These are phyloP conservation scores for Trichophyton rubrum DNA, from an alignment of 2,329 filamentous ascomycete genomes.

Conservation along the genomic window DNA sequence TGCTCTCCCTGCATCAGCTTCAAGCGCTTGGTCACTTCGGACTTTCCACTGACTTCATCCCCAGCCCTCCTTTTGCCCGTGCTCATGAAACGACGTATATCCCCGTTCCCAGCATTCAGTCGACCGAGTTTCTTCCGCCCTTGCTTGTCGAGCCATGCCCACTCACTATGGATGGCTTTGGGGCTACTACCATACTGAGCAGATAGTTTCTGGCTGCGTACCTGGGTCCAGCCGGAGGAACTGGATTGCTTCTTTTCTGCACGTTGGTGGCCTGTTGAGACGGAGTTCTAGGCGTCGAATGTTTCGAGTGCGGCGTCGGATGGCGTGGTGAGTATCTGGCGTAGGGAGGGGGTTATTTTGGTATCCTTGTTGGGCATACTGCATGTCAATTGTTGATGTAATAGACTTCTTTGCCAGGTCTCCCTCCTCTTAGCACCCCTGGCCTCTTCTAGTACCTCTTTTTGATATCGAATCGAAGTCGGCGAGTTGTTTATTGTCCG, in stretches of 20 bases:
- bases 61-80: constrained; percentile 25
- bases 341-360: constrained; percentile 15
- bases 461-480: not conserved
- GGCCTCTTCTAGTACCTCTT: not conserved
- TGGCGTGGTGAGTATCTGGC: constrained; percentile 15
- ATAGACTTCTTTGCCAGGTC: not conserved
- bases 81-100: constrained; percentile 36
- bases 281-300: constrained; percentile 16
- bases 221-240: constrained; percentile 14
- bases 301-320: constrained; percentile 15
- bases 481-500: constrained; percentile 8
- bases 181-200: constrained; percentile 11
- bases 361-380: constrained; percentile 14
- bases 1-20: not conserved
- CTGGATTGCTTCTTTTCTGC: constrained; percentile 12
- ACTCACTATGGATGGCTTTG: constrained; percentile 16
- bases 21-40: not conserved
- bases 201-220: constrained; percentile 11
- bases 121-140: not conserved
- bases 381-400: not conserved
- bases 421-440: not conserved
- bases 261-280: constrained; percentile 16
- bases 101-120: not conserved
- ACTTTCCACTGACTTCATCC: not conserved
- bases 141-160: constrained; percentile 6